These are phyloP conservation scores for Amanita pallidorosea DNA, from an alignment of 768 basidiomycete genomes.

Conservation along the genomic window DNA sequence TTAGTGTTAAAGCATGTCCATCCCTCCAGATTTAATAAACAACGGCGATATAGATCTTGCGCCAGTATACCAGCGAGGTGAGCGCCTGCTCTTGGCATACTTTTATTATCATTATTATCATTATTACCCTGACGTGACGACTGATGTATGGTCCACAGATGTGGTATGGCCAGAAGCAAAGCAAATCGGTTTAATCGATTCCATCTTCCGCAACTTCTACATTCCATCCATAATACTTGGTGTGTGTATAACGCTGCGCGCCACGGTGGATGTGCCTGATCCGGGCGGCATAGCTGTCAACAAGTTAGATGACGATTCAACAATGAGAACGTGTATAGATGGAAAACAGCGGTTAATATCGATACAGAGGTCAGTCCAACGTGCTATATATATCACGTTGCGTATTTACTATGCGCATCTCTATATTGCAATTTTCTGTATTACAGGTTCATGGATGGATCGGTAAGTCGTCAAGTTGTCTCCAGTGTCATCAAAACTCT, in stretches of 20 bases:
- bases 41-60: constrained; percentile 55
- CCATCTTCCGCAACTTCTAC: constrained; percentile 69
- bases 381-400: neutral
- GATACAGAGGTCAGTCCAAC: constrained; percentile 45
- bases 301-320: constrained; percentile 47
- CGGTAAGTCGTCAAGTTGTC: constrained; percentile 28
- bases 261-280: neutral
- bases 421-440: no score
- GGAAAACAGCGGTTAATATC: constrained; percentile 78
- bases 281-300: constrained; percentile 29
- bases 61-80: constrained; percentile 73
- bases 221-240: constrained; percentile 67
- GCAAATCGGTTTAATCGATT: constrained; percentile 69
- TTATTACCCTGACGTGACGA: neutral
- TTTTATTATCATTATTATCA: no score
- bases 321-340: constrained; percentile 61
- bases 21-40: constrained; percentile 48
- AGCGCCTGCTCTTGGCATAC: neutral
- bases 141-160: constrained; percentile 29
- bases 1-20: no score
- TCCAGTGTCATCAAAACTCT: neutral
- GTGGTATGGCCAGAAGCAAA: constrained; percentile 75
- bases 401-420: neutral
- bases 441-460: constrained; percentile 70
- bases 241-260: constrained; percentile 16